Conservation (phyloP, 2,329 filamentous ascomycete genomes). For the Dactylella cylindrospora region DNA sequence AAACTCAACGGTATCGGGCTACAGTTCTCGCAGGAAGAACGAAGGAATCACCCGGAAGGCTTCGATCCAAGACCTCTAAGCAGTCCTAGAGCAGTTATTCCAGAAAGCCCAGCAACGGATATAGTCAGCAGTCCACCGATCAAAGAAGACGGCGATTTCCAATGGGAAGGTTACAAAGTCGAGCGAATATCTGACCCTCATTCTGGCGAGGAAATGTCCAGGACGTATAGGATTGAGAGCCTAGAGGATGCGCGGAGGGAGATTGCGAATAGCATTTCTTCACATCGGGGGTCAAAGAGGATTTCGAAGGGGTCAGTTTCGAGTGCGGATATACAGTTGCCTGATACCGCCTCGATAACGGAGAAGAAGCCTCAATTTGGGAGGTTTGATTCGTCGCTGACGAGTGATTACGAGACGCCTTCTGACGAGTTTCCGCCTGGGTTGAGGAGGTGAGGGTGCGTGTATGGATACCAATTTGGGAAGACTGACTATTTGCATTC, state of each 20-base stretch:
- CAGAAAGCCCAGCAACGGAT: slow-evolving; percentile 37
- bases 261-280: slow-evolving; percentile 38
- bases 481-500: too few species aligned
- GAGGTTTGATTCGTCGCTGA: slow-evolving; percentile 19
- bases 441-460: slow-evolving; percentile 5
- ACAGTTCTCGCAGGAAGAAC: slow-evolving; percentile 14
- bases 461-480: too few species aligned
- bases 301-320: slow-evolving; percentile 22
- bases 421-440: slow-evolving; percentile 40
- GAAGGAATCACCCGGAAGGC: slow-evolving; percentile 1
- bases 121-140: slow-evolving; percentile 33
- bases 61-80: slow-evolving; percentile 16
- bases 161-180: slow-evolving; percentile 34
- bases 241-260: slow-evolving; percentile 35
- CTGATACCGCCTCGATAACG: slow-evolving; percentile 25
- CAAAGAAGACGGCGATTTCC: slow-evolving; percentile 33
- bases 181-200: slow-evolving; percentile 25
- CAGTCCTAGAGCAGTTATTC: slow-evolving; percentile 26
- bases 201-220: slow-evolving; percentile 14
- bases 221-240: slow-evolving; percentile 29
- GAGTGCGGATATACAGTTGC: slow-evolving; percentile 17
- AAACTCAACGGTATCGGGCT: slow-evolving; percentile 19
- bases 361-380: slow-evolving; percentile 26
- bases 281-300: slow-evolving; percentile 23
- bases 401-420: slow-evolving; percentile 32